Evolutionary conservation across 2,329 filamentous ascomycete species (phyloP).

Genomic region (Orbilia quercus): DNA sequence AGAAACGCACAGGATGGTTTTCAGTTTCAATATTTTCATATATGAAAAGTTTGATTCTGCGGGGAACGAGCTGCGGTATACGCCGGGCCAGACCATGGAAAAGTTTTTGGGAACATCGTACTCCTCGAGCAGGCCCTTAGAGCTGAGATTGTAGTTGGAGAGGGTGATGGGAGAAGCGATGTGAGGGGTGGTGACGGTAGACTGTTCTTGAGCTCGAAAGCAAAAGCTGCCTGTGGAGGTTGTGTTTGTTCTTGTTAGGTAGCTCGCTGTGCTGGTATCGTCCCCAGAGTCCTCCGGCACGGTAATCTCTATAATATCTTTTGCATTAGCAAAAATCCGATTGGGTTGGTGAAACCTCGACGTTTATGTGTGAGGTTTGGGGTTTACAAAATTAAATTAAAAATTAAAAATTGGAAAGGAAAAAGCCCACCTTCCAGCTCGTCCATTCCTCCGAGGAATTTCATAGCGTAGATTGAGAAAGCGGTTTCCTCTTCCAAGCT

Average conservation of each 20-base stretch:
- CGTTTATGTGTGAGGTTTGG: background rate
- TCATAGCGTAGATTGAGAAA: conserved; percentile 45
- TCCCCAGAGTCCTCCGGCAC: conserved; percentile 45
- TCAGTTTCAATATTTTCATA: conserved; percentile 75
- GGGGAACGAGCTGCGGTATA: conserved; percentile 87
- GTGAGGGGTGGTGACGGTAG: conserved; percentile 1
- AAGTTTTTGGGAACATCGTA: conserved; percentile 71
- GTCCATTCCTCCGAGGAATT: conserved; percentile 40
- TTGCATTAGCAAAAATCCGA: conserved; percentile 10
- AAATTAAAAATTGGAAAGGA: too few species aligned
- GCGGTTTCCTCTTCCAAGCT: conserved; percentile 37
- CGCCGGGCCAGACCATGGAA: conserved; percentile 75
- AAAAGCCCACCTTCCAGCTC: conserved; percentile 45
- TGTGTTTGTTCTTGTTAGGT: conserved; percentile 50
- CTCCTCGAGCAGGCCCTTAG: conserved; percentile 39
- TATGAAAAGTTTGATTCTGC: conserved; percentile 76
- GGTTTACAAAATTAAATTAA: background rate
- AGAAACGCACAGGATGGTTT: conserved; percentile 77
- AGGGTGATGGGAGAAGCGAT: conserved; percentile 21
- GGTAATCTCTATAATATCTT: conserved; percentile 22
- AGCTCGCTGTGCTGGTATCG: conserved; percentile 41
- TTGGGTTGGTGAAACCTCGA: conserved; percentile 20
- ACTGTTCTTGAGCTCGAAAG: conserved; percentile 42
- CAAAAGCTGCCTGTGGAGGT: conserved; percentile 50
- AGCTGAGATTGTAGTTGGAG: conserved; percentile 38